These are phyloP conservation scores for Panellus pusillus DNA, from an alignment of 768 basidiomycete genomes.

Conservation along the genomic window DNA sequence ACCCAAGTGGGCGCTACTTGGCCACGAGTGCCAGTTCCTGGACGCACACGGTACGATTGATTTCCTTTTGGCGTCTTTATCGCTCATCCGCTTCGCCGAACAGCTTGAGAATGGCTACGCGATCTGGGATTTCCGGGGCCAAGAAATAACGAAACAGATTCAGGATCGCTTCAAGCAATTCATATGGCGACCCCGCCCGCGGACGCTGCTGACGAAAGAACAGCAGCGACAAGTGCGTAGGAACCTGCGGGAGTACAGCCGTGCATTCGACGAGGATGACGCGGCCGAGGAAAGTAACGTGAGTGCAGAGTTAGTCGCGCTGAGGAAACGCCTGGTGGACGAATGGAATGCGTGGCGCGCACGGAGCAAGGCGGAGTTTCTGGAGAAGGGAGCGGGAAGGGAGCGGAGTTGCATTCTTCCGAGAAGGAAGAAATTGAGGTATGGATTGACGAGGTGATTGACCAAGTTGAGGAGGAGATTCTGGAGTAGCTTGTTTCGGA, in stretches of 20 bases:
- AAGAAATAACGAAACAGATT: conserved; percentile 85
- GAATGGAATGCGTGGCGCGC: conserved; percentile 99
- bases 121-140: conserved; percentile 98
- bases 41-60: conserved; percentile 78
- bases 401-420: conserved; percentile 34
- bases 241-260: conserved; percentile 89
- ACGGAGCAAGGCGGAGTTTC: conserved; percentile 65
- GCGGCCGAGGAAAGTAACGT: conserved; percentile 93
- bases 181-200: conserved; percentile 96
- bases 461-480: conserved; percentile 85
- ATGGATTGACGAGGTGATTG: conserved; percentile 90
- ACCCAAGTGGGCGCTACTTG: conserved; percentile 91
- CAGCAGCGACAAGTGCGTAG: conserved; percentile 83
- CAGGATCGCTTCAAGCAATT: conserved; percentile 98
- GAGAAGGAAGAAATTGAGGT: conserved; percentile 91
- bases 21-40: conserved; percentile 93
- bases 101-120: conserved; percentile 96
- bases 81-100: conserved; percentile 11
- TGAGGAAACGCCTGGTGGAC: conserved; percentile 87
- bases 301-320: conserved; percentile 89
- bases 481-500: conserved; percentile 41
- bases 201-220: conserved; percentile 82
- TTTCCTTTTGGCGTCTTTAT: conserved; percentile 1
- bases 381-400: conserved; percentile 45
- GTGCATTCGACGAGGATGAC: conserved; percentile 94